These are phyloP conservation scores for Citrus hindsii DNA, from an alignment of 345 rosid species.

Conservation along the genomic window DNA sequence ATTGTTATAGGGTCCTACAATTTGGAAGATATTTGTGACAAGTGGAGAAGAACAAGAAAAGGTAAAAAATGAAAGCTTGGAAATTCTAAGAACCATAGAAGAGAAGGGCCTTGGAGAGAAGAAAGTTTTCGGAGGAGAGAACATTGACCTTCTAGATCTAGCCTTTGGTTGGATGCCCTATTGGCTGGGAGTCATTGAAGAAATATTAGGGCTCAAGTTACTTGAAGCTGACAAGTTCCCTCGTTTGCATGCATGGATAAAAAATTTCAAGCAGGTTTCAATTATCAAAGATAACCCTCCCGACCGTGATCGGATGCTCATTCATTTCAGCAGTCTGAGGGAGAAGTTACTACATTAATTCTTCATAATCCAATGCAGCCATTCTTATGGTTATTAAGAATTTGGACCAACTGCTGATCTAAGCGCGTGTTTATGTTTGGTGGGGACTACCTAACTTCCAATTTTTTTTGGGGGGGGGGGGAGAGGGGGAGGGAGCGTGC, in stretches of 20 bases:
- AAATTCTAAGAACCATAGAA: neutral
- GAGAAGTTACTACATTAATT: neutral
- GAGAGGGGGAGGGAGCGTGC: too few relatives aligned
- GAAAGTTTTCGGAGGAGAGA: neutral
- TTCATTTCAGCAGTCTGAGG: neutral
- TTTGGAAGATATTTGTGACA: neutral
- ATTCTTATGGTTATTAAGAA: neutral
- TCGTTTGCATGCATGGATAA: neutral
- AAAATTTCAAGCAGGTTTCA: neutral
- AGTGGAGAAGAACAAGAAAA: neutral
- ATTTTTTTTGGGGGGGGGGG: too few relatives aligned
- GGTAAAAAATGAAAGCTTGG: neutral
- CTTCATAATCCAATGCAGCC: neutral
- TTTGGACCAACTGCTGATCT: too few relatives aligned
- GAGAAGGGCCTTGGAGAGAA: neutral
- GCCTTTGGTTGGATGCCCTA: neutral
- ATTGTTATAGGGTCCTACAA: neutral
- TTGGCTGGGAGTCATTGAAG: neutral
- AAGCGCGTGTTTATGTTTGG: too few relatives aligned
- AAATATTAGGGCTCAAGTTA: too few relatives aligned
- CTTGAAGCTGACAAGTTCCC: too few relatives aligned
- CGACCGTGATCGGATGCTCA: neutral
- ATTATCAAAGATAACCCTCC: constrained; percentile 16
- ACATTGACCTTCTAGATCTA: neutral
- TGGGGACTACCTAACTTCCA: too few relatives aligned